These are phyloP conservation scores for Suhomyces yuchorum DNA, from an alignment of 1,139 yeast genomes.

Conservation along the genomic window DNA sequence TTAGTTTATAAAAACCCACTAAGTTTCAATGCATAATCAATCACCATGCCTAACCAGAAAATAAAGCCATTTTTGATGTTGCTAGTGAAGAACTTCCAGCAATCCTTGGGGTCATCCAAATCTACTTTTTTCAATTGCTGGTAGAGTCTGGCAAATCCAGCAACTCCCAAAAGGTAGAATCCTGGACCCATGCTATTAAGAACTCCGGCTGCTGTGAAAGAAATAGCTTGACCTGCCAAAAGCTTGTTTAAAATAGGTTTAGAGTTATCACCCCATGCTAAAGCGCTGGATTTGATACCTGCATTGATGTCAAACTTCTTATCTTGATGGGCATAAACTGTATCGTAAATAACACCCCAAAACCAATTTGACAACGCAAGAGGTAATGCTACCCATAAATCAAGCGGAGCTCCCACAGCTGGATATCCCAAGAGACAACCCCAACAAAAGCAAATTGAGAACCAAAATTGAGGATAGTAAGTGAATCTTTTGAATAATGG, in stretches of 20 bases:
- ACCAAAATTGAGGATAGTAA: conserved; percentile 86
- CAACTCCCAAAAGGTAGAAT: conserved; percentile 63
- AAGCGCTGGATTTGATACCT: conserved; percentile 92
- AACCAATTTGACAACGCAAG: conserved; percentile 74
- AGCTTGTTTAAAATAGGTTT: conserved; percentile 67
- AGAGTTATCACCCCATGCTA: conserved; percentile 84
- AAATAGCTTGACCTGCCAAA: conserved; percentile 65
- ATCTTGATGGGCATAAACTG: conserved; percentile 97
- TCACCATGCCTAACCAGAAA: conserved; percentile 71
- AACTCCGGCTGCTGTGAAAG: conserved; percentile 72
- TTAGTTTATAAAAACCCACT: conserved; percentile 40
- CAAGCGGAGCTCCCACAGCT: conserved; percentile 83
- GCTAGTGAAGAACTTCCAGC: conserved; percentile 78
- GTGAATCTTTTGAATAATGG: conserved; percentile 94
- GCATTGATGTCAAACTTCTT: conserved; percentile 83
- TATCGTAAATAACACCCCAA: conserved; percentile 96
- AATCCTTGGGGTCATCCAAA: conserved; percentile 73
- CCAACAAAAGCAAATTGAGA: conserved; percentile 90
- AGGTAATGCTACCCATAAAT: conserved; percentile 73
- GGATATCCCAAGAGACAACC: conserved; percentile 94
- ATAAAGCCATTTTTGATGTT: conserved; percentile 82
- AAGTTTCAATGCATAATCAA: conserved; percentile 66
- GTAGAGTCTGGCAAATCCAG: conserved; percentile 69
- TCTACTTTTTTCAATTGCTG: conserved; percentile 71
- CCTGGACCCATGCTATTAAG: conserved; percentile 87